Percentiles rank a stretch among this genome's conserved stretches.
Evolutionary conservation across 2,329 filamentous ascomycete genomes (phyloP).

Genomic region (Calonectria leucothoes): DNA sequence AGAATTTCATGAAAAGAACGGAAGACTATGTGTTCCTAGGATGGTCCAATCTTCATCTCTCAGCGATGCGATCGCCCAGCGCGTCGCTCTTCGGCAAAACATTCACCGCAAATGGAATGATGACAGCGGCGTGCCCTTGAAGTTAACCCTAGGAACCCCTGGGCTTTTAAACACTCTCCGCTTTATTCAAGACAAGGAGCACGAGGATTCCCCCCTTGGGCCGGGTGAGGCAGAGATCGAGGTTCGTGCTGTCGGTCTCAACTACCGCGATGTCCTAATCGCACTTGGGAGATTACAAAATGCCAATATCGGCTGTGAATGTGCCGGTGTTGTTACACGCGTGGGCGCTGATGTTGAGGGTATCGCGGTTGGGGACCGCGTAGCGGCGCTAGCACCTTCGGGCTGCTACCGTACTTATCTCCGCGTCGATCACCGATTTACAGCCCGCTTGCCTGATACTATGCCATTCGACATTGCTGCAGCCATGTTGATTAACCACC

Average conservation of each 20-base stretch:
- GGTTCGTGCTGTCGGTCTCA: slow-evolving; percentile 8
- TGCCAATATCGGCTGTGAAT: slow-evolving; percentile 35
- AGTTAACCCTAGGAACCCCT: neutral
- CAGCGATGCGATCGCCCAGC: neutral
- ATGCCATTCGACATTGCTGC: slow-evolving; percentile 2
- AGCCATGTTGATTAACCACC: neutral
- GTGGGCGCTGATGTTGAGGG: neutral
- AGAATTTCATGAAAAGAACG: neutral
- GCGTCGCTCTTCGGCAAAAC: neutral
- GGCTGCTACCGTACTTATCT: neutral
- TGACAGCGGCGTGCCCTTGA: neutral
- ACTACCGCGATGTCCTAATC: slow-evolving; percentile 34
- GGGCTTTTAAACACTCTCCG: slow-evolving; percentile 9
- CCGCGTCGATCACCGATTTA: neutral
- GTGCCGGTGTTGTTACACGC: slow-evolving; percentile 25
- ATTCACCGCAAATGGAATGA: neutral
- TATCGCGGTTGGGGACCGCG: neutral
- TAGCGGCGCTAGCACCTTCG: neutral
- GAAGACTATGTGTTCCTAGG: neutral
- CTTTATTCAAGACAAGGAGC: slow-evolving; percentile 9
- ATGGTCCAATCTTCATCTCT: neutral
- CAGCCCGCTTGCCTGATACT: slow-evolving; percentile 11
- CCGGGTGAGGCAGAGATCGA: slow-evolving; percentile 12
- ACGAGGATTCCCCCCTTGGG: neutral
- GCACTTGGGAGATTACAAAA: slow-evolving; percentile 35